Base-by-base conservation (phyloP, 192 early-diverging fungal species). In the Mortierella alpina region DNA sequence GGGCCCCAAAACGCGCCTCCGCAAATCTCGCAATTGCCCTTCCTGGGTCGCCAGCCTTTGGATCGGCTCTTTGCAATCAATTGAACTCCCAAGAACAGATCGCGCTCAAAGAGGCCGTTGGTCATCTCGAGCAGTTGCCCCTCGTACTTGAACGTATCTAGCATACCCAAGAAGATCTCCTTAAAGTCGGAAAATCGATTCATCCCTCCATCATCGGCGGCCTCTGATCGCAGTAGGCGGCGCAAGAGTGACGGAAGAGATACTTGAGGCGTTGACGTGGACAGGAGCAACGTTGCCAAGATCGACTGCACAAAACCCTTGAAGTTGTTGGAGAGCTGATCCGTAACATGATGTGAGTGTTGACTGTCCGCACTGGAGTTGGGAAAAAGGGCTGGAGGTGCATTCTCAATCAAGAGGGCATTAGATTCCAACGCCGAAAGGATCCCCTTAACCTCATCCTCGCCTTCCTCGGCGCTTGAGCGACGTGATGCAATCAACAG, bases 61-160 rank as follows among this genome's bases (percentile, higher is more conserved):
- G 82, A 73, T 64, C 84, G 65, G 55, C 86, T 86, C 55, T 83
- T 83, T 13, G 87, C 85, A 56, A 90, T 80, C 44, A 85, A 72
- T 66, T 87, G 74, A 31, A 90, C 84, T 40, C 86, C 84, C 56
- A 67, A 52, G 63, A 86, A 90, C 56, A 90, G 49, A 50, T 90
- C 89, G 40, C 86, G 83, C 54, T 90, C 89, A 75, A 90, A 90
- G 7, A 90, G 64, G 40, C 85, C 82, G 51, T 88, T 88, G n/a
- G 89, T 90, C 89, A 90, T 85, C 51, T 85, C 85, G 52, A 90
- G 59, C 40, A 90, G 47, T 60, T 90, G 85, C 13, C 89, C 89
- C 81, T 90, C 89, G 57, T 90, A 90, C 75, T 88, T 88, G 69
- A 87, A 90, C 22, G 89, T 90, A 58, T 90, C 86, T 14, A 90